phyloP scores from a whole-genome alignment of 1,284 basidiomycete genomes.

The Clitocybe nebularis region DNA sequence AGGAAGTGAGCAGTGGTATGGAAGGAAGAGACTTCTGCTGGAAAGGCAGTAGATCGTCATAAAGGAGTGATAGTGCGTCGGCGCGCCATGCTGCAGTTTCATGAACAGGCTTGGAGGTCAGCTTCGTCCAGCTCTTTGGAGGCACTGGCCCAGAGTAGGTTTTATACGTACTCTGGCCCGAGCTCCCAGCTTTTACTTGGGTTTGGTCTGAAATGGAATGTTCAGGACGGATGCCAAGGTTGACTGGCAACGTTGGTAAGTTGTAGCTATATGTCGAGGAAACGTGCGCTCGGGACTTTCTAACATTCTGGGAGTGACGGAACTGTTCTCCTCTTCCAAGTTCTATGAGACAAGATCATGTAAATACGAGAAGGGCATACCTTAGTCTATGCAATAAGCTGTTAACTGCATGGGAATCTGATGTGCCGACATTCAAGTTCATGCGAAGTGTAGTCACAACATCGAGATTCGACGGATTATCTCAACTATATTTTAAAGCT shows the following conservation, averaged over 20 bases:
- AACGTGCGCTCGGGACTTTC: slow-evolving; percentile 34
- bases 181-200: neutral
- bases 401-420: slow-evolving; percentile 33
- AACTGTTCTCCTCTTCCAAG: slow-evolving; percentile 60
- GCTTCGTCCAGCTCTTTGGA: slow-evolving; percentile 44
- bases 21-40: slow-evolving; percentile 3
- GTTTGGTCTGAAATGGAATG: slow-evolving; percentile 9
- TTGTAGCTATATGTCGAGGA: slow-evolving; percentile 28
- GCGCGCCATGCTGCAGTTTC: slow-evolving; percentile 43
- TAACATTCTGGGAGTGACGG: slow-evolving; percentile 54
- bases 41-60: slow-evolving; percentile 17
- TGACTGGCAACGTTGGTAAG: slow-evolving; percentile 37
- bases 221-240: slow-evolving; percentile 27
- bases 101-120: slow-evolving; percentile 19
- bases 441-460: neutral
- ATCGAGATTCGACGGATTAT: no score
- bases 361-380: slow-evolving; percentile 20
- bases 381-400: slow-evolving; percentile 45
- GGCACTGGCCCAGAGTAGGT: slow-evolving; percentile 42
- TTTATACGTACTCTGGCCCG: slow-evolving; percentile 10
- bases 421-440: neutral
- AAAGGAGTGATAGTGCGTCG: slow-evolving; percentile 47
- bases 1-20: slow-evolving; percentile 44
- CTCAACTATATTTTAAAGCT: no score
- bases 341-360: neutral